Evolutionary conservation across 805 yeast genomes (phyloP), one percentile per base, ranked within the genome.

Genomic region (Limtongia smithiae): DNA sequence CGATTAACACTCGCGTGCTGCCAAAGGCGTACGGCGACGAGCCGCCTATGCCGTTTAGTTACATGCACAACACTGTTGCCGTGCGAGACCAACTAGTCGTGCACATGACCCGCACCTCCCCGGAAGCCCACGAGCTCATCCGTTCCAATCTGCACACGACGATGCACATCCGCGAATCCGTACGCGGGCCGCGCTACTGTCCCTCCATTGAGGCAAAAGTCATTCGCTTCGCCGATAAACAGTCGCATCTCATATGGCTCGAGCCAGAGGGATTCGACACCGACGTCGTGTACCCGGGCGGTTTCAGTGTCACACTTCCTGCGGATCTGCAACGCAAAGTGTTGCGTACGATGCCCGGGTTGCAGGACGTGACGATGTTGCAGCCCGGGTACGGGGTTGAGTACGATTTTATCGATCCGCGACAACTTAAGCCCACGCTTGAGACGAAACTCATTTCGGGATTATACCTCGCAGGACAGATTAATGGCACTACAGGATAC

Each of bases 381-480:
- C 96, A 90, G 63, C 96, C 97, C 0, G 99, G 97, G 0, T 93
- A 93, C 64, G 99, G 99, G n/a, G 98, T 93, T 1, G 98, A 93
- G 67, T 93, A 93, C 64, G 98, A 93, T 63, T 93, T 87, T 65
- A 83, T 93, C 25, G 96, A 93, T 62, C 98, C 99, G 2, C 75
- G 95, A 56, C 96, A 90, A 62, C 72, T 93, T 48, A 74, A 75
- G 46, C 76, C 73, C 38, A 85, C 94, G 0, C 68, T 93, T 40
- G 96, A 91, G 62, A 87, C 97, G 0, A 89, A 87, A 60, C 66
- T 77, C 3, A 80, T 93, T 2, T 68, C 74, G 9, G 97, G 97
- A 0, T 68, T 93, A 32, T 93, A 70, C 65, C 71, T 93, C 38
- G 99, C 98, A 0, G 99, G 99, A 1, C 99, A 93, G 66, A 93